Base-by-base conservation (phyloP, 2,329 filamentous ascomycete genomes). In the Alternaria rosae region DNA sequence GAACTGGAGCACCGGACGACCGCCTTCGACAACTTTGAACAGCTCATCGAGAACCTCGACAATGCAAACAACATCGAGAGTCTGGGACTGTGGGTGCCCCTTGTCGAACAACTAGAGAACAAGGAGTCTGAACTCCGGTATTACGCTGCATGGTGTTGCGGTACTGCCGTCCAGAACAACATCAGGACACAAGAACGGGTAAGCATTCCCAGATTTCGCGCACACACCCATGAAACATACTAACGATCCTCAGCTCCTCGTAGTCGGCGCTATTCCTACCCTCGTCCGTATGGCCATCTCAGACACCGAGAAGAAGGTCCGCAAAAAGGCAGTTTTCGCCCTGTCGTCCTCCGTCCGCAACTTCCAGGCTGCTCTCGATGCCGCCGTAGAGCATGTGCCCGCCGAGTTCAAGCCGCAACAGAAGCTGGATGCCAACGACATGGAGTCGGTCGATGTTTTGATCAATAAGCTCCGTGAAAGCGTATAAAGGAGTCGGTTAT, bases 91-190 rank as follows among this genome's bases (percentile, higher is more conserved):
- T 99, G 95, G 95, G 86, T 87, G 11, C 92, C 92, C 10, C 84
- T 99, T 41, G 83, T 97, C 11, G 81, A 85, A 9, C 88, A 91
- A 66, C 84, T 99, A 13, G 83, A 85, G 52, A 85, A 89, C 72
- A 84, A 86, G 11, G 90, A 95, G 74, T 77, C 85, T 6, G 91
- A 95, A 66, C 83, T 97, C 74, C 85, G 94, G 67, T 88, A 85
- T 72, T 93, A 93, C 87, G 94, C 94, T 3, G 93, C 93, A n/a
- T 97, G 93, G 92, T 97, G 93, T 82, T 84, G 95, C 61, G 93
- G 92, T 53, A 97, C 94, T 6, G 94, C 95, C 10, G 95, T 99
- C 62, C 94, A 98, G 85, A 99, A 99, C 83, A 98, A 99, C 80
- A 86, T 87, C 70, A 91, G 90, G 77, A 89, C 88, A 53, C 95